Base-by-base conservation (phyloP, 805 yeast genomes). In the Candida xiaguanensis region DNA sequence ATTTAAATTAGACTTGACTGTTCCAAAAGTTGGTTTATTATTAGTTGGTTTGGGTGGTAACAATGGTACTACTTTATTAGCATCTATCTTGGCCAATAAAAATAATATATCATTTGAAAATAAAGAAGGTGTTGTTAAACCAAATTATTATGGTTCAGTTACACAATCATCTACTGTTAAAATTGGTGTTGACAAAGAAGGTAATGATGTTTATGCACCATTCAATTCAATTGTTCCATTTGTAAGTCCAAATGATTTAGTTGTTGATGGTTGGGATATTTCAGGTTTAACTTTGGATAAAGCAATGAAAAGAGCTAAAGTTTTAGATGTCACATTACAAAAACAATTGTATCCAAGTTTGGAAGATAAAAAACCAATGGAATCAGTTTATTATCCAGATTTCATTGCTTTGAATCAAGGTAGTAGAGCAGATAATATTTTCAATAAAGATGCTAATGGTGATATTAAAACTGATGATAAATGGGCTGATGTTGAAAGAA, bases 41-140 rank as follows among this genome's bases (percentile, higher is more conserved):
- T 74, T 91, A 46, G 97, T 90, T 25, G 98, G 98, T 51, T 74
- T 90, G 49, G 97, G 97, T 52, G 98, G 98, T 65, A 90, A 90
- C 74, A 90, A 90, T 58, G 98, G 97, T 63, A 76, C 96, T 43
- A 90, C 98, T 11, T 74, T 91, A 48, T 78, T 89, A 39, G 89
- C 91, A 32, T 82, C 96, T 8, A 73, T 82, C 37, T 76, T 85
- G 49, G 95, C 97, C 44, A 90, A 90, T 72, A 87, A 82, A 55
- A 74, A 85, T 60, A 75, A 85, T 46, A 61, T 90, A 47, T 64
- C 77, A 37, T 90, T 90, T 70, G 80, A 85, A 57, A 88, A 85
- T 53, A 89, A 88, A 67, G 81, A 80, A 40, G 95, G 96, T 38
- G 72, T 70, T 18, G 73, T 78, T 34, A 72, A 72, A 47, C 82